A percentile compares a stretch with the other conserved stretches of the same genome.
Conservation (phyloP, 257 asterid genomes). For the Thymus mandschuricus region DNA sequence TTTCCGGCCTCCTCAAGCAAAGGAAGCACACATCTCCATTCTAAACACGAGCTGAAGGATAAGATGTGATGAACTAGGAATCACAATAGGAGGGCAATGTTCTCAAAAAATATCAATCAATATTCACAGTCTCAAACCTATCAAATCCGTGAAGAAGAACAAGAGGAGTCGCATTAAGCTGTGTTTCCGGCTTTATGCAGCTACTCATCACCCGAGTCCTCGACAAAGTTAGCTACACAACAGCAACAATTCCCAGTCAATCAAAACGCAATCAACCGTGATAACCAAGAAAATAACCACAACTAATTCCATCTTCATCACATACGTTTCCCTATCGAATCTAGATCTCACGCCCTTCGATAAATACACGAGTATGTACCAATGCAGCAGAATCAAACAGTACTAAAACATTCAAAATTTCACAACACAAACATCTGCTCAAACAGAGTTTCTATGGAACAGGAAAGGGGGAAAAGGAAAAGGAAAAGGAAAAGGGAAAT, state of each 20-base stretch:
- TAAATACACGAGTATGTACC: background rate
- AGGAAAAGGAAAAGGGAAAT: background rate
- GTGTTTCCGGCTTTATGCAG: conserved; percentile 68
- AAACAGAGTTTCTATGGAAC: background rate
- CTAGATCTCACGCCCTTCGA: background rate
- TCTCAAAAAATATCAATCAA: conserved; percentile 21
- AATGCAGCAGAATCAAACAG: background rate
- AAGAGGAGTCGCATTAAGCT: conserved; percentile 51
- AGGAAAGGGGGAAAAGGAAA: background rate
- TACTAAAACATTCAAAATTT: background rate
- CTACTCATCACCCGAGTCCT: conserved; percentile 68
- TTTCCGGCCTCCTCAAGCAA: conserved; percentile 86
- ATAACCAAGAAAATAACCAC: background rate
- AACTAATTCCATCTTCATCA: background rate
- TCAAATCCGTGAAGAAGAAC: conserved; percentile 98
- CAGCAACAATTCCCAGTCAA: conserved; percentile 5
- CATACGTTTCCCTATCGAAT: background rate
- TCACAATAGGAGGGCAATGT: conserved; percentile 24
- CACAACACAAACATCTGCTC: background rate
- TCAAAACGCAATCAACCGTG: background rate
- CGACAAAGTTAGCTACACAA: conserved; percentile 61
- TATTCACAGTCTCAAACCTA: conserved; percentile 55
- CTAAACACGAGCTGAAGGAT: conserved; percentile 90
- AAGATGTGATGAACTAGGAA: conserved; percentile 32
- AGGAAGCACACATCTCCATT: conserved; percentile 88